These are phyloP conservation scores for Erodium texanum DNA, from an alignment of 441 rosid genomes.

Conservation along the genomic window DNA sequence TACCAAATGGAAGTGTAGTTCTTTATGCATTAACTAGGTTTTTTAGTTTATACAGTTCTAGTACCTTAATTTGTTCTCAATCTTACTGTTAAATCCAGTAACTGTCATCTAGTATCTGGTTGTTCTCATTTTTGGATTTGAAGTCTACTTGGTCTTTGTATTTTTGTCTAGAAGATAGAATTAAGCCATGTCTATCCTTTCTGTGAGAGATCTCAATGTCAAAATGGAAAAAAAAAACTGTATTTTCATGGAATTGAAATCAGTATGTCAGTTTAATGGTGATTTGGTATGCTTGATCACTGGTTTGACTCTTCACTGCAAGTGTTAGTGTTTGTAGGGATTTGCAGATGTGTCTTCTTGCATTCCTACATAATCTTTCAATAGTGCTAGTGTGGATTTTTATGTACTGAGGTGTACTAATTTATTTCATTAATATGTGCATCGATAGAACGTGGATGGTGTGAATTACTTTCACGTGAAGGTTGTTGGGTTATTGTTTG, in stretches of 20 bases:
- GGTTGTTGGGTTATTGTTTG: conserved; percentile 77
- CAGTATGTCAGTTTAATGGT: not conserved
- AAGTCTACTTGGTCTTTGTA: not conserved
- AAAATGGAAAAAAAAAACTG: not conserved
- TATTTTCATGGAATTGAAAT: not conserved
- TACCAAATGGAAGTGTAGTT: conserved; percentile 2
- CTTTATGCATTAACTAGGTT: not conserved
- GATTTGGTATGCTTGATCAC: not conserved
- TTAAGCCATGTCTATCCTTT: not conserved
- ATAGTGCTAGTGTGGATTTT: not conserved
- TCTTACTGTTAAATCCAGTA: not conserved
- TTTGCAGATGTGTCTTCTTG: not conserved
- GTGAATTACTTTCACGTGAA: conserved; percentile 74
- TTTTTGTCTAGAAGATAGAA: not conserved
- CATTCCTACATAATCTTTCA: not conserved
- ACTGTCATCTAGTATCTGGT: not conserved
- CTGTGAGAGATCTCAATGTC: too few species aligned
- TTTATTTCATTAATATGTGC: not conserved
- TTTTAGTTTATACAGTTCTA: not conserved
- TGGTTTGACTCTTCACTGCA: not conserved
- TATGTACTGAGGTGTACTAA: not conserved
- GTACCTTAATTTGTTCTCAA: not conserved
- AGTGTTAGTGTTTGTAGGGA: not conserved
- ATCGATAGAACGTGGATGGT: conserved; percentile 60
- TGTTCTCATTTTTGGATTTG: not conserved